Percentiles rank a stretch among this genome's conserved stretches.
These are phyloP conservation scores for Exophiala xenobiotica DNA, from an alignment of 2,329 filamentous ascomycete genomes.

Conservation along the genomic window DNA sequence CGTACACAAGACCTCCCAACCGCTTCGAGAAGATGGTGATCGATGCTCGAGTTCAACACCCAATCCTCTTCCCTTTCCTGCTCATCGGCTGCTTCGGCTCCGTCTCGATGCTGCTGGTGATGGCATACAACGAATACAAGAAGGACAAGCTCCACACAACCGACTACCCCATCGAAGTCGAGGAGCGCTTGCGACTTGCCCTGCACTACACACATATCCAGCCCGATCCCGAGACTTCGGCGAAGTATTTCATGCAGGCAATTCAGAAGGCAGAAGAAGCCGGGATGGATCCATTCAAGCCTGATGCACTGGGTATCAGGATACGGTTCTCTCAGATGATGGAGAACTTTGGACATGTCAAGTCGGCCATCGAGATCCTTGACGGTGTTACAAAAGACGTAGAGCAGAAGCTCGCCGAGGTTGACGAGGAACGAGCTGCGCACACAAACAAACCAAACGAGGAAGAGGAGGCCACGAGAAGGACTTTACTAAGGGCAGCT, in stretches of 20 bases:
- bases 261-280: slow-evolving; percentile 70
- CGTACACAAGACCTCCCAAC: slow-evolving; percentile 16
- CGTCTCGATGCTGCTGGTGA: slow-evolving; percentile 39
- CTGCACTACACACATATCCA: slow-evolving; percentile 81
- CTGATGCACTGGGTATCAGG: slow-evolving; percentile 87
- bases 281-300: slow-evolving; percentile 82
- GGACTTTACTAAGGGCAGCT: slow-evolving; percentile 24
- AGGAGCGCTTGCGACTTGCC: slow-evolving; percentile 70
- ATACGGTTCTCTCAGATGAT: slow-evolving; percentile 78
- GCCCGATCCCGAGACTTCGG: slow-evolving; percentile 71
- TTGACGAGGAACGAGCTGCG: slow-evolving; percentile 32
- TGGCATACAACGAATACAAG: slow-evolving; percentile 45
- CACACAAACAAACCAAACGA: background rate
- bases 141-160: slow-evolving; percentile 43
- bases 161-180: slow-evolving; percentile 46
- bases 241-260: slow-evolving; percentile 81
- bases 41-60: slow-evolving; percentile 33
- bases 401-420: slow-evolving; percentile 49
- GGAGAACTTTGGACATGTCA: slow-evolving; percentile 70
- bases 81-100: slow-evolving; percentile 40
- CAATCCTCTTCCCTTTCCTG: slow-evolving; percentile 43
- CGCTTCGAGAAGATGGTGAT: slow-evolving; percentile 24
- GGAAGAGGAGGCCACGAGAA: slow-evolving; percentile 6
- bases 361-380: slow-evolving; percentile 71
- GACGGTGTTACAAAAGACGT: slow-evolving; percentile 74